A percentile compares a stretch with the other conserved stretches of the same genome.
These are phyloP conservation scores for Peterozyma toletana DNA, from an alignment of 805 yeast species.

Conservation along the genomic window DNA sequence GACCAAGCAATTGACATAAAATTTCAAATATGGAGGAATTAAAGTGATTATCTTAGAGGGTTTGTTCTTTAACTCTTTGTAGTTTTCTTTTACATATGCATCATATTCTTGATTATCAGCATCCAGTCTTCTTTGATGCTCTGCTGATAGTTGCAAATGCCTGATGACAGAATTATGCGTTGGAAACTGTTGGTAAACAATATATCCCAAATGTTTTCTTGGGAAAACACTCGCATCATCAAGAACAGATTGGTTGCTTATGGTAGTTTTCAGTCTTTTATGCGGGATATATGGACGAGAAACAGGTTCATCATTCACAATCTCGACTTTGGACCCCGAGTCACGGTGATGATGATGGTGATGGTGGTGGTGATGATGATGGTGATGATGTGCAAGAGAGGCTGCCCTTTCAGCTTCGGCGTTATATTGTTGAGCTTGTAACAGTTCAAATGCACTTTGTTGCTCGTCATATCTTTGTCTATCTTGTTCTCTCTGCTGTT, in stretches of 20 bases:
- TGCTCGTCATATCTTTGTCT: constrained; percentile 6
- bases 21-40: constrained; percentile 21
- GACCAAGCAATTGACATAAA: constrained; percentile 38
- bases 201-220: constrained; percentile 41
- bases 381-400: not conserved
- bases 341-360: constrained; percentile 21
- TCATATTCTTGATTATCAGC: constrained; percentile 10
- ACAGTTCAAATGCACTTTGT: constrained; percentile 4
- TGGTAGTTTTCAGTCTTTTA: constrained; percentile 10
- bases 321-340: not conserved
- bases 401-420: not conserved
- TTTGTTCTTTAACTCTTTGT: constrained; percentile 17
- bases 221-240: constrained; percentile 33
- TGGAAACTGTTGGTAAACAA: constrained; percentile 52
- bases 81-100: constrained; percentile 6
- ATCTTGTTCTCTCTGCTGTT: constrained; percentile 8
- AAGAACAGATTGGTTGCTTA: constrained; percentile 33
- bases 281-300: not conserved
- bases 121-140: constrained; percentile 11
- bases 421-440: not conserved
- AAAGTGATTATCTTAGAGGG: constrained; percentile 23
- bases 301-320: too few species aligned
- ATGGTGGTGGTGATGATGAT: constrained; percentile 17
- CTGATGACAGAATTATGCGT: constrained; percentile 30
- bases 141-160: constrained; percentile 12